These are phyloP conservation scores for Phialophora tarda DNA, from an alignment of 2,329 filamentous ascomycete species.

Conservation along the genomic window DNA sequence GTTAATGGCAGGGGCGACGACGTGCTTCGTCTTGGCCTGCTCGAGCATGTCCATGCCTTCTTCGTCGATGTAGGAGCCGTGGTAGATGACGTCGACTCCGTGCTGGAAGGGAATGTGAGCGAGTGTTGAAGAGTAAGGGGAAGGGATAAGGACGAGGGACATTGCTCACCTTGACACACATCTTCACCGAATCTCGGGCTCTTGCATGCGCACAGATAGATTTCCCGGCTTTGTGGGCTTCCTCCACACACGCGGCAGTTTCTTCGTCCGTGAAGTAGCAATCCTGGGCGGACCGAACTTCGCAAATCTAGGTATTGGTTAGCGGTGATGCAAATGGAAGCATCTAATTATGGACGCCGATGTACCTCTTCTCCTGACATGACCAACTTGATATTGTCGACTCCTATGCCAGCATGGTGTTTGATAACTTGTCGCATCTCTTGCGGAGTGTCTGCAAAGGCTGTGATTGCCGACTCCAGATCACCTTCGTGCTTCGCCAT, in stretches of 20 bases:
- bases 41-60: constrained; percentile 47
- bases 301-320: constrained; percentile 38
- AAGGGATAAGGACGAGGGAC: neutral
- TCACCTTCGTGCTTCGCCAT: constrained; percentile 56
- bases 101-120: constrained; percentile 35
- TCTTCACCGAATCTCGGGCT: constrained; percentile 52
- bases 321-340: constrained; percentile 15
- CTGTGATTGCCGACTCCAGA: constrained; percentile 51
- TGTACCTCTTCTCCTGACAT: constrained; percentile 50
- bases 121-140: neutral
- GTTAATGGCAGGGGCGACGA: constrained; percentile 54
- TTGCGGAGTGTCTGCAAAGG: constrained; percentile 50
- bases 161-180: constrained; percentile 45
- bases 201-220: constrained; percentile 55
- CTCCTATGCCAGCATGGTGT: constrained; percentile 47
- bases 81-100: constrained; percentile 57
- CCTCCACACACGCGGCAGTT: constrained; percentile 56
- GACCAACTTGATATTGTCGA: constrained; percentile 54
- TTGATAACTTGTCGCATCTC: constrained; percentile 51
- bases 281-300: constrained; percentile 48
- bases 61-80: constrained; percentile 54
- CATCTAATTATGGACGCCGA: neutral
- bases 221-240: constrained; percentile 47
- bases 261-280: constrained; percentile 56
- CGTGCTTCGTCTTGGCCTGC: constrained; percentile 47